These are phyloP conservation scores for Westerdykella ornata DNA, from an alignment of 2,329 filamentous ascomycete species.

Conservation along the genomic window DNA sequence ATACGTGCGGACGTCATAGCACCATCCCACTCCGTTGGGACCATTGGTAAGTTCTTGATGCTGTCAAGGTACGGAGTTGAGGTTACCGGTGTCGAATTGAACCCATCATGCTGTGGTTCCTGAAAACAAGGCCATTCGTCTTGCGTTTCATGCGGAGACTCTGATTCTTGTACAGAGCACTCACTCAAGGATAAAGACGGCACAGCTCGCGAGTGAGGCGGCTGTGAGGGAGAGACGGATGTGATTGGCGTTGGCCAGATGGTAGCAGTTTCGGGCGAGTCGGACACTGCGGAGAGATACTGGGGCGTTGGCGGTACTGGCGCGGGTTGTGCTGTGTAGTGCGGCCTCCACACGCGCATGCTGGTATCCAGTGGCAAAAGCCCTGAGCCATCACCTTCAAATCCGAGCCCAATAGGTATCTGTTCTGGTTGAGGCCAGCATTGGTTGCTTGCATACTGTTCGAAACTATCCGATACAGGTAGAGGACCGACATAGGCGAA, in stretches of 20 bases:
- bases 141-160: conserved; percentile 31
- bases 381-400: conserved; percentile 15
- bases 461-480: conserved; percentile 14
- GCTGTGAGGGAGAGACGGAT: conserved; percentile 15
- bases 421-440: conserved; percentile 22
- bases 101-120: conserved; percentile 40
- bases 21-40: conserved; percentile 36
- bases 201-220: conserved; percentile 12
- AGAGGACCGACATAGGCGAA: conserved; percentile 19
- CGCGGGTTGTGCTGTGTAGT: too few species aligned
- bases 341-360: conserved; percentile 12
- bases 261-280: conserved; percentile 13
- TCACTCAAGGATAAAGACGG: conserved; percentile 25
- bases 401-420: conserved; percentile 19
- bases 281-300: conserved; percentile 10
- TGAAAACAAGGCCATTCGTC: conserved; percentile 46
- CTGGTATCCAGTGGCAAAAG: conserved; percentile 15
- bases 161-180: conserved; percentile 18
- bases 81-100: conserved; percentile 21
- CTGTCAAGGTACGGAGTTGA: conserved; percentile 36
- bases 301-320: conserved; percentile 6
- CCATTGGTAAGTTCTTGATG: conserved; percentile 22
- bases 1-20: conserved; percentile 42
- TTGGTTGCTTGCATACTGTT: conserved; percentile 16
- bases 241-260: conserved; percentile 14